Evolutionary conservation across 2,329 filamentous ascomycete genomes (phyloP).

Genomic region (Chrysosporium keratinophilum): DNA sequence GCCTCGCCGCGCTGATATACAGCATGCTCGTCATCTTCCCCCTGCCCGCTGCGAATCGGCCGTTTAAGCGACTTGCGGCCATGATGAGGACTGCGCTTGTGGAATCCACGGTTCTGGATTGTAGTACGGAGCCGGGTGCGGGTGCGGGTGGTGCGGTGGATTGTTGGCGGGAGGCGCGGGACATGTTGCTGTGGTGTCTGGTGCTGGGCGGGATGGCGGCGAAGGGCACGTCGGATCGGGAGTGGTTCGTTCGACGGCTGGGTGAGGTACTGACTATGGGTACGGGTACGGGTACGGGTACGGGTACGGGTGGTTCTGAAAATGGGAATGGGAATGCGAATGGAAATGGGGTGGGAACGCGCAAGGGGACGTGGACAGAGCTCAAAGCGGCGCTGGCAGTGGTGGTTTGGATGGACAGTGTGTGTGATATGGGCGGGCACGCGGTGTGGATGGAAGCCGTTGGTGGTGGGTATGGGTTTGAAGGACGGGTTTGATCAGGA

Average conservation of each 20-base stretch:
- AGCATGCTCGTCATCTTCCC: constrained; percentile 33
- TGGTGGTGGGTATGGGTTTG: background rate
- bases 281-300: no score
- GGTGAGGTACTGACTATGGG: constrained; percentile 18
- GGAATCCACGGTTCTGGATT: constrained; percentile 9
- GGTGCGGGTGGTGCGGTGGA: constrained; percentile 10
- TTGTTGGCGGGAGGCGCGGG: constrained; percentile 20
- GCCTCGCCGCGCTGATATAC: constrained; percentile 30
- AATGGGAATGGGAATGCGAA: no score
- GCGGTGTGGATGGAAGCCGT: constrained; percentile 23
- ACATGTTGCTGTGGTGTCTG: constrained; percentile 29
- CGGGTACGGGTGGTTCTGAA: no score
- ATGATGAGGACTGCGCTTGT: constrained; percentile 23
- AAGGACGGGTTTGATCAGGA: background rate
- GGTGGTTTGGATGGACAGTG: constrained; percentile 30
- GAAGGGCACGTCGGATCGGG: constrained; percentile 22
- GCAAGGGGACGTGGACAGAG: constrained; percentile 19
- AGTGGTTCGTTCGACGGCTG: constrained; percentile 27
- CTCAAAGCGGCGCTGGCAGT: constrained; percentile 20
- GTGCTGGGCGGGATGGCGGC: constrained; percentile 33
- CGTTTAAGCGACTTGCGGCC: constrained; percentile 24
- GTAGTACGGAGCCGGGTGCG: no score
- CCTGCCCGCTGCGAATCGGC: constrained; percentile 30
- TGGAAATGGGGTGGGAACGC: no score
- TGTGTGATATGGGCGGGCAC: constrained; percentile 26